Conservation (phyloP, 768 basidiomycete genomes). For the Lactarius deliciosus region DNA sequence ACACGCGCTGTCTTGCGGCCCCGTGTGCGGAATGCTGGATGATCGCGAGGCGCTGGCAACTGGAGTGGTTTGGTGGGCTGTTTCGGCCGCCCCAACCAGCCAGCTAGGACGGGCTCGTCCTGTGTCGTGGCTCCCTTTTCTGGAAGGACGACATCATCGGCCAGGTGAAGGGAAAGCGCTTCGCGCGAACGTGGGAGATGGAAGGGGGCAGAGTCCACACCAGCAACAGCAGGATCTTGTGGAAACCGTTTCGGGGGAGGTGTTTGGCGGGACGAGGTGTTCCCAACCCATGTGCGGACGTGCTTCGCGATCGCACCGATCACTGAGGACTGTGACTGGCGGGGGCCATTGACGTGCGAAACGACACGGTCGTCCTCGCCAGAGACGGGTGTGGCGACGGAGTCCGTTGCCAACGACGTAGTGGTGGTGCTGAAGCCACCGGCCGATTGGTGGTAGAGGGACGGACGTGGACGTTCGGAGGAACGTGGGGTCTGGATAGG, state of each 20-base stretch:
- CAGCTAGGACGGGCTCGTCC: conserved; percentile 1
- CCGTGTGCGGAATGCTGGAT: conserved; percentile 43
- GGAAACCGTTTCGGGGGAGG: conserved; percentile 19
- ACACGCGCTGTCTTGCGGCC: conserved; percentile 45
- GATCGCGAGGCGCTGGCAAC: conserved; percentile 28
- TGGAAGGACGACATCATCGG: conserved; percentile 28
- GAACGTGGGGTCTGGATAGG: conserved; percentile 29
- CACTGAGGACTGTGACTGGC: conserved; percentile 18
- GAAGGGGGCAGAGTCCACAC: conserved; percentile 20
- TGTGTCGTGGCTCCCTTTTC: conserved; percentile 17
- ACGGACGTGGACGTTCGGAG: conserved; percentile 20
- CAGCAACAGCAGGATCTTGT: conserved; percentile 21
- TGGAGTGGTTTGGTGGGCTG: conserved; percentile 3
- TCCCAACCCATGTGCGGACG: conserved; percentile 30
- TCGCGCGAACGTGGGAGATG: conserved; percentile 23
- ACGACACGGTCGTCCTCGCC: conserved; percentile 21
- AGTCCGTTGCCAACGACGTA: conserved; percentile 31
- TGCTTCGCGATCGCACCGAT: conserved; percentile 28
- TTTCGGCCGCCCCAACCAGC: conserved; percentile 25
- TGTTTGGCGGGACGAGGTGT: conserved; percentile 15
- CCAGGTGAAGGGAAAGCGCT: conserved; percentile 23
- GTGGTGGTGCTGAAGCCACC: conserved; percentile 26
- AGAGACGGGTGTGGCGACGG: conserved; percentile 37
- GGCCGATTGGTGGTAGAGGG: conserved; percentile 23
- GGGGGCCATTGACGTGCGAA: neutral